Evolutionary conservation across 139 green algal genomes (phyloP), one percentile per base, ranked within the genome.

Genomic region (Asterochloris erici): DNA sequence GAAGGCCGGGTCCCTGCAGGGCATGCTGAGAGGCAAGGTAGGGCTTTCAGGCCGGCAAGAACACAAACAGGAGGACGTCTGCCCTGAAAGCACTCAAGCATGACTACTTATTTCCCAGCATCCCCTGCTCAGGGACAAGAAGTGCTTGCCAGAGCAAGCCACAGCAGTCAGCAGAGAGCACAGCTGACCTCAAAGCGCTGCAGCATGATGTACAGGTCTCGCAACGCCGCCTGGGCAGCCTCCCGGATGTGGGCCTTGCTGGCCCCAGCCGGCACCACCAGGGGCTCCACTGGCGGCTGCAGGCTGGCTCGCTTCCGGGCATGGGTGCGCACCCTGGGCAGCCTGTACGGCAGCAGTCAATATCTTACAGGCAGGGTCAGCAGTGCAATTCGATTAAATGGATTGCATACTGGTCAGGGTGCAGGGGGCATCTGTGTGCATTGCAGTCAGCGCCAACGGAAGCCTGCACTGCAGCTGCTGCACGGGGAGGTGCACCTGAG

Each of bases 161-260:
- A 64, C 9, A 79, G 74, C 12, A 71, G 0, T 81, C 60, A 47
- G 23, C 47, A 24, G 76, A 11, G 66, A 9, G 2, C 19, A 21
- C n/a, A 17, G 27, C 78, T 66, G n/a, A 84, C 81, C 81, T 81
- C 12, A n/a, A 80, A 62, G 0, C 47, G 78, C 63, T 71, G 68
- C 73, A 94, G 95, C 87, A 95, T 91, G 63, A 83, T 85, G 87
- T 98, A 98, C n/a, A 91, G 83, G 11, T 90, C 86, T 0, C 80
- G 70, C 69, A 96, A 93, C 19, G 86, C 86, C 12, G 84, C 82
- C 0, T 79, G 79, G 11, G 86, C 87, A 0, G 81, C 83, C 15
- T 68, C 61, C 82, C 90, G 92, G 61, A 95, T 27, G 28, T 92
- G 82, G 13, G 68, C 79, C 73, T 95, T n/a, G 0, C 84, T 86